Base-by-base conservation (phyloP, 495 filamentous ascomycete species). In the Lasiosphaeria ovina region DNA sequence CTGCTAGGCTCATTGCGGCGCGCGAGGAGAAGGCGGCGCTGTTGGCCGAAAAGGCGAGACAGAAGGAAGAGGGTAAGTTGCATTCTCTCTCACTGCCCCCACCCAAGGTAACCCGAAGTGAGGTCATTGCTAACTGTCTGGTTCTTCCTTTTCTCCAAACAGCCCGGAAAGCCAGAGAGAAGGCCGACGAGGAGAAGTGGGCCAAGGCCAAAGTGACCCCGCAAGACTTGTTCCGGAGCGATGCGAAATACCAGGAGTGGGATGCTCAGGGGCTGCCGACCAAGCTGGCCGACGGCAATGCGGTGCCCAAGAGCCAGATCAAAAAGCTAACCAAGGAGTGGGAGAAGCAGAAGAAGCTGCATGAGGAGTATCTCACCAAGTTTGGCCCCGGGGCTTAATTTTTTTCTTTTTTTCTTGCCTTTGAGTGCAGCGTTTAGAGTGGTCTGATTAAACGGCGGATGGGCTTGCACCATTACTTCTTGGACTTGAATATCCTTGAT, bases 291-390 rank as follows among this genome's bases (percentile, higher is more conserved):
- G 84, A 86, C 33, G 94, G 92, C 1, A 83, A 83, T 63, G 91
- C 95, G 68, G 76, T 98, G 33, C 81, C 90, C 31, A 98, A 97
- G 81, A 88, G 81, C 58, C 81, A 83, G 64, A 59, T 60, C 38
- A 98, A 97, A 82, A 95, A 91, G 82, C 70, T 98, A 40, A 86
- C 76, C 76, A 98, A 98, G 79, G 90, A 91, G 34, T 96, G 90
- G 91, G 90, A 96, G 69, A 85, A 78, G 71, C 94, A 97, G 79
- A 95, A 89, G 81, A 96, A 91, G 81, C 66, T 83, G 58, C 89
- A 97, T 70, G 89, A 96, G 35, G 77, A 82, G 63, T 79, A 72
- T 44, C 62, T 67, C 1, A 58, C 34, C 24, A 73, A 71, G 58
- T 69, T 69, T 49, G 66, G 66, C 5, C 38, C 24, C 9, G 34